Base-by-base conservation (phyloP, 192 early-diverging fungal species). In the Diversispora eburnea region DNA sequence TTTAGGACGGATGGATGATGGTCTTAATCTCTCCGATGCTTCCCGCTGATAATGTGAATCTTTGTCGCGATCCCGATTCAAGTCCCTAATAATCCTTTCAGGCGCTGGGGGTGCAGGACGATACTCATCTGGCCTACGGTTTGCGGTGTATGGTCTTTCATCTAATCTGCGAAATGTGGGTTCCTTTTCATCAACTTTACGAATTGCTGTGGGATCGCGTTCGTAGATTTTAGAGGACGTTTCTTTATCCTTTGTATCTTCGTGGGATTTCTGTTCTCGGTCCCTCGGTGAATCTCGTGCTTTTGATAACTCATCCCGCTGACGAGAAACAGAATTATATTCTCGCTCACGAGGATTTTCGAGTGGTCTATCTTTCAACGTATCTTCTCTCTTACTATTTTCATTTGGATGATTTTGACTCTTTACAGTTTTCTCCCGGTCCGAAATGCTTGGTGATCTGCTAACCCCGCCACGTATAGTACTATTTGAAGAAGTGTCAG, bases 401-500 rank as follows among this genome's bases (percentile, higher is more conserved):
- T 62, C 60, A 6, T 9, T 15, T 62, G 60, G 41, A 15, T 39
- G 22, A 15, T 9, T 17, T 41, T 39, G 25, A 41, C 60, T 62
- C 20, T 22, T 22, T 41, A 15, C 25, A 41, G 10, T n/a, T 8
- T 48, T 25, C 9, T 67, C 66, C 10, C 66, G 42, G 19, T 47
- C 67, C 3, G 67, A 69, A 5, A 54, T 51, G 22, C 67, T 69
- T 33, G 67, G 33, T 13, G 67, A 69, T 17, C 52, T 51, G n/a
- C 67, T 69, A 9, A 33, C 20, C 4, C 20, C 67, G 6, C 67
- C 67, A 12, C 48, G 22, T 10, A 48, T 20, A 19, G 39, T 56
- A 19, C 48, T 70, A 41, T 52, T 70, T 41, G 67, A 55, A 56
- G 67, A 70, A 43, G 61, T 63, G 5, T 63, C 61, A 43, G 61